A percentile compares a stretch with the other conserved stretches of the same genome.
Conservation (phyloP, 2,329 filamentous ascomycete genomes). For the Arthrobotrys megalospora region DNA sequence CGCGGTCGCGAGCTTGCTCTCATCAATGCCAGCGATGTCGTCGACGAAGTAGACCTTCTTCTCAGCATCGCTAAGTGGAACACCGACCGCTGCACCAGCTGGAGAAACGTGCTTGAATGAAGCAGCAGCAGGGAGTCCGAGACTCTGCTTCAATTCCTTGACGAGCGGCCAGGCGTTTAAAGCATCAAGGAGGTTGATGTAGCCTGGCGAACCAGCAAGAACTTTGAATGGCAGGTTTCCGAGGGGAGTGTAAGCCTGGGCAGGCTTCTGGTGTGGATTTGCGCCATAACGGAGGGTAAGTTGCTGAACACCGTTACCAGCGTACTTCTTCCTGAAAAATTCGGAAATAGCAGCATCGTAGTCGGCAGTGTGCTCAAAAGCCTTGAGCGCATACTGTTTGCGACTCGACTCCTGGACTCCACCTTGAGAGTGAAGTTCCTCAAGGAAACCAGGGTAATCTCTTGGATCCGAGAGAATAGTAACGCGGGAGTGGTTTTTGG, state of each 20-base stretch:
- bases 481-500: slow-evolving; percentile 97
- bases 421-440: slow-evolving; percentile 79
- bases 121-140: slow-evolving; percentile 89
- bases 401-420: slow-evolving; percentile 88
- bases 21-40: slow-evolving; percentile 90
- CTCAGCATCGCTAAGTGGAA: slow-evolving; percentile 87
- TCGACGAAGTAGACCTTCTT: slow-evolving; percentile 99
- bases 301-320: slow-evolving; percentile 85
- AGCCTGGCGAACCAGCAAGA: slow-evolving; percentile 88
- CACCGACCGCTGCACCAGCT: slow-evolving; percentile 92
- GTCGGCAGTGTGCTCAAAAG: slow-evolving; percentile 97
- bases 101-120: slow-evolving; percentile 99
- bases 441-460: slow-evolving; percentile 94
- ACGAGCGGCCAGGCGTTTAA: slow-evolving; percentile 97
- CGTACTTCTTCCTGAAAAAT: slow-evolving; percentile 98
- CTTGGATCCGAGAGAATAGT: slow-evolving; percentile 94
- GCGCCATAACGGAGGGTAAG: slow-evolving; percentile 91
- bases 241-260: slow-evolving; percentile 82
- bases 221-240: slow-evolving; percentile 93
- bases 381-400: slow-evolving; percentile 93
- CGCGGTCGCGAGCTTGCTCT: slow-evolving; percentile 88
- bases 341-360: slow-evolving; percentile 95
- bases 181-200: slow-evolving; percentile 96
- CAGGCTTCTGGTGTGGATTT: slow-evolving; percentile 98
- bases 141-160: slow-evolving; percentile 91